Base-by-base conservation (phyloP, 1,284 basidiomycete genomes). In the Heliocybe sulcata region DNA sequence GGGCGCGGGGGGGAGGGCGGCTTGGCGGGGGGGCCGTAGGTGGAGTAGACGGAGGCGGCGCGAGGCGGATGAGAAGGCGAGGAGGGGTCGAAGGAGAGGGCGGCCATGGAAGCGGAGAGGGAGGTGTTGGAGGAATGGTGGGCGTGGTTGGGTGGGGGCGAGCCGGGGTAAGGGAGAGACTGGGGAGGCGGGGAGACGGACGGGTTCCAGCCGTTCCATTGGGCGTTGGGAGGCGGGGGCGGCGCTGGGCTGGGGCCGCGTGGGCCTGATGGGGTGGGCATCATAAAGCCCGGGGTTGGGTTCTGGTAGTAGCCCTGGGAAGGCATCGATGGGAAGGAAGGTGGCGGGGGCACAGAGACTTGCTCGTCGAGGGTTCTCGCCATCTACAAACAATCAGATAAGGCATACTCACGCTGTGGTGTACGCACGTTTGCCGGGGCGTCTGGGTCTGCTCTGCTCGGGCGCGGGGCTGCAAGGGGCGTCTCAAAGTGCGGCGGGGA, bases 381-480 rank as follows among this genome's bases (percentile, higher is more conserved):
- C 79, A 88, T 88, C 85, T 87, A 66, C 6, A 31, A 31, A 31
- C n/a, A 3, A n/a, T 42, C 16, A 57, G 61, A 60, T 62, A 63
- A 62, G 62, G 35, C 35, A 9, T 31, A 58, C 31, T 49, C 50
- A 47, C 55, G 57, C 19, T 54, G 55, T 35, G 48, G 51, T 22
- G 56, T 56, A 69, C 82, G 65, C 65, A 85, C 85, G 63, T 85
- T 83, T 35, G 77, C 74, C n/a, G 83, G 82, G 1, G 86, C 66
- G 60, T 74, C 75, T 16, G 81, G 82, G 62, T 85, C 81, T 6
- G 85, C 55, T 54, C 80, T 76, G 58, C 85, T 81, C 0, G 87
- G 83, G n/a, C 81, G 74, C 3, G 87, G 87, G 0, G 87, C 86
- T 6, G 77, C 79, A 8, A 90, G 72, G 0, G 85, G 83, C 19